Base-by-base conservation (phyloP, 2,329 filamentous ascomycete species). In the Aspergillus ochraceoroseus region DNA sequence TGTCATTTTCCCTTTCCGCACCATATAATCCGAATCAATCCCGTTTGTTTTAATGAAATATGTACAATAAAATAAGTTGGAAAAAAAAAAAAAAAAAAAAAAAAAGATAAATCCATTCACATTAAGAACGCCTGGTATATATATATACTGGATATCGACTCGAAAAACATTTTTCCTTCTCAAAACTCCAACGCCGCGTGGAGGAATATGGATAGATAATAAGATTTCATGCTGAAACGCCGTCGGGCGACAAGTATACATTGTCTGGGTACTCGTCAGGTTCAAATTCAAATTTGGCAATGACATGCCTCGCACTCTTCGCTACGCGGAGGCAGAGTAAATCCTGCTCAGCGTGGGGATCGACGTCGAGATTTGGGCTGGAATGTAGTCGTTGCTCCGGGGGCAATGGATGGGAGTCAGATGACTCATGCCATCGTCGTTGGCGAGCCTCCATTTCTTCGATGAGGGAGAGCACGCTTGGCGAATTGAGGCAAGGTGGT, bases 391-490 rank as follows among this genome's bases (percentile, higher is more conserved):
- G 46, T 19, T 50, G 47, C 19, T 38, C 37, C 11, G 18, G 31
- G 5, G 41, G 14, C 2, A 54, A 29, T 3, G 57, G 55, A 30
- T 56, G 55, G 3, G 35, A 43, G 8, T 28, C 30, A 5, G 41
- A 31, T 8, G 53, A 51, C 28, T 47, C 46, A 57, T 71, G 68
- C 63, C 65, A 68, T 41, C 55, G 57, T 12, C 61, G 62, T 44
- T 71, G 68, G 9, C 68, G 64, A 20, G 59, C 48, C 32, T 70
- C 67, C 38, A 71, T 54, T 36, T 67, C 65, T 30, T 58, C 53
- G 22, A 68, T 58, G 11, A 70, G 56, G 6, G 58, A 56, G 4
- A 67, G 47, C 2, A 71, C 41, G 29, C 54, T 61, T 5, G 62
- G 67, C 29, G 53, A 55, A 34, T 54, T 53, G 7, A 52, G 57